These are phyloP conservation scores for Alternaria postmessia DNA, from an alignment of 2,329 filamentous ascomycete species.

Conservation along the genomic window DNA sequence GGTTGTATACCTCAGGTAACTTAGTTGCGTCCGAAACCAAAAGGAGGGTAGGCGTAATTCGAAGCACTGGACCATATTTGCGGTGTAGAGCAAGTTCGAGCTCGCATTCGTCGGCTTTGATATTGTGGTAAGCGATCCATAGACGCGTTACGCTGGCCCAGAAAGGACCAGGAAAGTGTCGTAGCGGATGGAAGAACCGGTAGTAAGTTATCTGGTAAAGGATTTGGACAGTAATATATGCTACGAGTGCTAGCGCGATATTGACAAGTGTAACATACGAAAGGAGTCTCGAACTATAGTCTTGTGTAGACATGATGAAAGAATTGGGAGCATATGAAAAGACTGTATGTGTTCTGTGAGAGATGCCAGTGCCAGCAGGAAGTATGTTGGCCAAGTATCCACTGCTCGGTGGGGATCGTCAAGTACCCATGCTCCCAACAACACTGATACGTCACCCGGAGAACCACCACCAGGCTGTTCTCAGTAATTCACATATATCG, in stretches of 20 bases:
- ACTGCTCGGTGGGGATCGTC: not conserved
- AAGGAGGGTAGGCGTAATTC: slow-evolving; percentile 57
- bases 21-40: slow-evolving; percentile 64
- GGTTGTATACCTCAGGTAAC: slow-evolving; percentile 65
- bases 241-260: not conserved
- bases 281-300: not conserved
- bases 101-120: slow-evolving; percentile 57
- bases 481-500: not conserved
- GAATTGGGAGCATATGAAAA: not conserved
- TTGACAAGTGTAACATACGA: not conserved
- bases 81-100: slow-evolving; percentile 55
- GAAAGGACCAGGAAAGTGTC: slow-evolving; percentile 63
- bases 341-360: not conserved
- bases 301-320: not conserved
- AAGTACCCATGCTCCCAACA: not conserved
- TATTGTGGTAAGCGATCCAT: slow-evolving; percentile 63
- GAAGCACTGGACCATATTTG: slow-evolving; percentile 54
- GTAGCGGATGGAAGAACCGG: slow-evolving; percentile 61
- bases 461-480: not conserved
- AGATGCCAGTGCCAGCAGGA: not conserved
- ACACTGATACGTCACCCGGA: not conserved
- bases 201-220: slow-evolving; percentile 53
- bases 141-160: slow-evolving; percentile 62
- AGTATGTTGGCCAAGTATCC: not conserved
- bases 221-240: not conserved